A percentile compares a stretch with the other conserved stretches of the same genome.
These are phyloP conservation scores for Penicillium verrucosum DNA, from an alignment of 2,329 filamentous ascomycete genomes.

Conservation along the genomic window DNA sequence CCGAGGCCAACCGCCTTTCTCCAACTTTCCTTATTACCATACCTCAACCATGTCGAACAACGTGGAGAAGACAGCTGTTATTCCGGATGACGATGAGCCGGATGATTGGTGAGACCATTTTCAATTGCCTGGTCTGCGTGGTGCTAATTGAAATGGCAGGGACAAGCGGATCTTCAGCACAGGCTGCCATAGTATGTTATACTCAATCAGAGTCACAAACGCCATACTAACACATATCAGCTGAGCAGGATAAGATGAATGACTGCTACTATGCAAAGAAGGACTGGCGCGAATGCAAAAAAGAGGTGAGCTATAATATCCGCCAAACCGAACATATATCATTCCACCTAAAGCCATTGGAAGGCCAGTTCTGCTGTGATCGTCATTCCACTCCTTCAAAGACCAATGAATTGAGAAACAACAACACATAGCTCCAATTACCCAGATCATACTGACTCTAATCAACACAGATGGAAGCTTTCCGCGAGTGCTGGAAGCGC, in stretches of 20 bases:
- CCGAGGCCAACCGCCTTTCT: slow-evolving; percentile 20
- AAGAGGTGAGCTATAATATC: slow-evolving; percentile 64
- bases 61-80: slow-evolving; percentile 44
- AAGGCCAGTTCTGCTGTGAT: background rate
- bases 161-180: slow-evolving; percentile 98
- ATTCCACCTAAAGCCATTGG: background rate
- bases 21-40: slow-evolving; percentile 3
- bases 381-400: background rate
- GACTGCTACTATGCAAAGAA: slow-evolving; percentile 96
- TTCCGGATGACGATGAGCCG: slow-evolving; percentile 68
- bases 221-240: slow-evolving; percentile 46
- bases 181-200: slow-evolving; percentile 72
- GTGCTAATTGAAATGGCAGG: slow-evolving; percentile 53
- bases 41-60: slow-evolving; percentile 55
- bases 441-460: background rate
- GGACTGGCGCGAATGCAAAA: slow-evolving; percentile 86
- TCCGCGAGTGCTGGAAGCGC: slow-evolving; percentile 86
- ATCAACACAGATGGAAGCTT: slow-evolving; percentile 72
- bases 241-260: slow-evolving; percentile 84
- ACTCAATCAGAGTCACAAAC: background rate
- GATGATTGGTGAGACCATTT: slow-evolving; percentile 76
- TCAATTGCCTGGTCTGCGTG: slow-evolving; percentile 7
- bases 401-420: no score
- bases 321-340: background rate
- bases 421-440: background rate